These are phyloP conservation scores for Simplicillium sp. DNA, from an alignment of 2,329 filamentous ascomycete species.

Conservation along the genomic window DNA sequence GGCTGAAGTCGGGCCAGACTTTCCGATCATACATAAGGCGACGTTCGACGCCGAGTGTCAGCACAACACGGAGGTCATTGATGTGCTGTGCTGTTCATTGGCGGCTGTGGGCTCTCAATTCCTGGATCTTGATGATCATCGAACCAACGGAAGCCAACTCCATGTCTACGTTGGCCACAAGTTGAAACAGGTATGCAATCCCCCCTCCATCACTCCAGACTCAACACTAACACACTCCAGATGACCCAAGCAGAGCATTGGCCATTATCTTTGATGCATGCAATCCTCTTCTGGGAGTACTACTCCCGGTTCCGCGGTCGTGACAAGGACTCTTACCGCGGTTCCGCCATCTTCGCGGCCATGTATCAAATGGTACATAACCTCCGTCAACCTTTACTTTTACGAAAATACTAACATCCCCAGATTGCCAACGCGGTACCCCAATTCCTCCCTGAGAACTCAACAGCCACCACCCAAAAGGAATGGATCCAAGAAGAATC, in stretches of 20 bases:
- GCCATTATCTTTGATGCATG: slow-evolving; percentile 41
- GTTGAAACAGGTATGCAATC: slow-evolving; percentile 35
- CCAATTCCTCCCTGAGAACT: no score
- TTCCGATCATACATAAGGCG: slow-evolving; percentile 40
- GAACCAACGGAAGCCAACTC: slow-evolving; percentile 37
- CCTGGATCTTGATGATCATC: slow-evolving; percentile 36
- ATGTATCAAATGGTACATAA: slow-evolving; percentile 45
- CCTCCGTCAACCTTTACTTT: slow-evolving; percentile 4
- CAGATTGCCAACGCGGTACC: background rate
- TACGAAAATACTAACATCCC: background rate
- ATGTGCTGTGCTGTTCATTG: slow-evolving; percentile 43
- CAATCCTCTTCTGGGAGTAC: slow-evolving; percentile 44
- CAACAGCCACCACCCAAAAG: slow-evolving; percentile 25
- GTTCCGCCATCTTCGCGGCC: slow-evolving; percentile 39
- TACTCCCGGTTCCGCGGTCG: slow-evolving; percentile 45
- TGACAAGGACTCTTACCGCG: slow-evolving; percentile 32
- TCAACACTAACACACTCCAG: slow-evolving; percentile 20
- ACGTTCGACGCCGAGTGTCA: slow-evolving; percentile 28
- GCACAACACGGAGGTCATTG: slow-evolving; percentile 21
- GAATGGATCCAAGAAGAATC: slow-evolving; percentile 44
- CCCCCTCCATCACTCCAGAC: slow-evolving; percentile 1
- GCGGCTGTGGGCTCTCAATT: slow-evolving; percentile 47
- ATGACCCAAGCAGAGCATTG: slow-evolving; percentile 28
- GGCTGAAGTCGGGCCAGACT: slow-evolving; percentile 36
- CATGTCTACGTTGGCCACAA: slow-evolving; percentile 42